Base-by-base conservation (phyloP, 352 stramenopile species). In the Pythium volutum region DNA sequence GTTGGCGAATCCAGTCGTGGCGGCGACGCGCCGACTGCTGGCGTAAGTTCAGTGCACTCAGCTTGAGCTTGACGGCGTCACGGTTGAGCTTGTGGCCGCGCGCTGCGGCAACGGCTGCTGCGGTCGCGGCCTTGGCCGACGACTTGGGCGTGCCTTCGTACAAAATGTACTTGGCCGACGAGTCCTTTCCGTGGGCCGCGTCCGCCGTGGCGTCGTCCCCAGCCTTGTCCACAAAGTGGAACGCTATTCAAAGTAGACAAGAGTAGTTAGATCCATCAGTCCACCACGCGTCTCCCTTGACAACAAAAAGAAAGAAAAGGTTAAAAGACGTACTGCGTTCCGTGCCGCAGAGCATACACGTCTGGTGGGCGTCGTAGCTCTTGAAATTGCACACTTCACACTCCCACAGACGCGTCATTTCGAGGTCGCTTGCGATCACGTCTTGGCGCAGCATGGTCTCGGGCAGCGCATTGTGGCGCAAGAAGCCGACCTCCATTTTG, bases 341-440 rank as follows among this genome's bases (percentile, higher is more conserved):
- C 0, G 83, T 96, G 42, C 90, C 90, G 63, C 90, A 97, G 16
- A 97, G 67, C 75, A 93, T 94, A 69, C 90, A 97, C 10, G 77
- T 92, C 59, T 85, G 74, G 56, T 93, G 88, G 0, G 84, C 79
- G 18, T 93, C 83, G 66, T 95, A 92, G 71, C 92, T 97, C 69
- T 96, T 95, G 64, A 97, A 97, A 34, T 76, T 89, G 62, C 90
- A 97, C n/a, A 97, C 88, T n/a, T 92, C 83, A 62, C 90, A 97
- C 55, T 92, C 81, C 90, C 90, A 97, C 11, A 95, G 59, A 16
- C 75, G 80, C 39, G 80, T 90, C 75, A 93, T 91, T 55, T 92
- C 81, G 63, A 91, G 83, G 69, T 95, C 85, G 50, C 85, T 94
- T 7, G 85, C 85, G 57, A 95, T 95, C 57, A 95, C 85, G 50